phyloP scores from a whole-genome alignment of 2,329 filamentous ascomycete genomes.

The Xylaria sp. region DNA sequence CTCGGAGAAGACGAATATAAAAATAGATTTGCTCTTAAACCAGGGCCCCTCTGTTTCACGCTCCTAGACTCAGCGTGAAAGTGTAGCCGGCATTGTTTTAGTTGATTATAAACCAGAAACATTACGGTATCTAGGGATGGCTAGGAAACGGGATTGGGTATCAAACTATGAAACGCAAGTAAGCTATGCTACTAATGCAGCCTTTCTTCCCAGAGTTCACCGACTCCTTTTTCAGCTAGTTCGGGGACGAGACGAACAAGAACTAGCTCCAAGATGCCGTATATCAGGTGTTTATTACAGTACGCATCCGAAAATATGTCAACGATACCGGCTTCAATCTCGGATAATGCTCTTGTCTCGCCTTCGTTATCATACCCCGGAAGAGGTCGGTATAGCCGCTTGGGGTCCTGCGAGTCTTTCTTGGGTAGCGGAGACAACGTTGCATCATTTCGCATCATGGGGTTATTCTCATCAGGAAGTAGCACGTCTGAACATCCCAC shows the following conservation, averaged over 20 bases:
- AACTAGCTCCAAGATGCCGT: slow-evolving; percentile 82
- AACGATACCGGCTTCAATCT: slow-evolving; percentile 73
- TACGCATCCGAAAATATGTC: slow-evolving; percentile 83
- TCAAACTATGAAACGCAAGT: slow-evolving; percentile 16
- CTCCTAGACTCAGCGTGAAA: background rate
- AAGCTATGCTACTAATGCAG: slow-evolving; percentile 52
- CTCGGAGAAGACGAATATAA: slow-evolving; percentile 21
- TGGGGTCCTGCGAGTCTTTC: slow-evolving; percentile 41
- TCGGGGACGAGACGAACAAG: slow-evolving; percentile 89
- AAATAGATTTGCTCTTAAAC: background rate
- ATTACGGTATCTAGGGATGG: background rate
- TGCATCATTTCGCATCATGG: slow-evolving; percentile 44
- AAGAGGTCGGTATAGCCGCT: slow-evolving; percentile 36
- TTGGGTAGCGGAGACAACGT: slow-evolving; percentile 45
- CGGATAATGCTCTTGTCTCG: slow-evolving; percentile 63
- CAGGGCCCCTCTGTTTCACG: background rate
- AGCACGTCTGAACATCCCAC: slow-evolving; percentile 45
- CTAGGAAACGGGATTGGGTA: slow-evolving; percentile 13
- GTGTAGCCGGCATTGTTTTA: background rate
- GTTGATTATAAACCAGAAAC: background rate
- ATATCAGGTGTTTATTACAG: slow-evolving; percentile 92
- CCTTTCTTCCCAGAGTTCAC: slow-evolving; percentile 79
- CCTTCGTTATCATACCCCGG: slow-evolving; percentile 46
- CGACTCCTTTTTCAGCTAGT: slow-evolving; percentile 75
- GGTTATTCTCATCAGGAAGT: slow-evolving; percentile 44